Conservation (phyloP, 345 rosid species). For the Aegle marmelos region DNA sequence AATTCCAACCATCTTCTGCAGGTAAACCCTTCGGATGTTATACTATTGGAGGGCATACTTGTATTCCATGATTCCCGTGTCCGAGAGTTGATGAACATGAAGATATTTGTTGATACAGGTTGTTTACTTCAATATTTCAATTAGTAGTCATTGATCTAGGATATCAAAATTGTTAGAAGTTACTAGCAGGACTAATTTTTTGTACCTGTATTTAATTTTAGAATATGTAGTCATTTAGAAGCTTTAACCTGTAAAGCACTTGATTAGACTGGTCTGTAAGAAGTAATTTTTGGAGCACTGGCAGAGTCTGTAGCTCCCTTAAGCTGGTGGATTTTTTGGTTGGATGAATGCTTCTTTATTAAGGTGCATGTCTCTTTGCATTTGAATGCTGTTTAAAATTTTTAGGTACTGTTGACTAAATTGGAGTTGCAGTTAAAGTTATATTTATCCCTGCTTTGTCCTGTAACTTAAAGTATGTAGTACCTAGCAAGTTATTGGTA, state of each 20-base stretch:
- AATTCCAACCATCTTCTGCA: constrained; percentile 30
- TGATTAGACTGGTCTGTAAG: background rate
- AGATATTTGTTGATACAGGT: constrained; percentile 99
- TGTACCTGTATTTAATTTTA: background rate
- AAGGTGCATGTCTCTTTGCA: background rate
- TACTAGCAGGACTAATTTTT: background rate
- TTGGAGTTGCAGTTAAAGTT: background rate
- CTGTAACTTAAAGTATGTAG: background rate
- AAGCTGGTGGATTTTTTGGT: background rate
- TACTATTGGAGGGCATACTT: constrained; percentile 93
- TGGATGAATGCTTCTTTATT: background rate
- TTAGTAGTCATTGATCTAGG: background rate
- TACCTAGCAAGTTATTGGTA: background rate
- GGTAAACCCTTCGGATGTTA: constrained; percentile 96
- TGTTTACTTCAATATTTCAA: constrained; percentile 10
- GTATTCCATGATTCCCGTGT: constrained; percentile 86
- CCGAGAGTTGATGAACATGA: constrained; percentile 93
- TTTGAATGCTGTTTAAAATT: background rate
- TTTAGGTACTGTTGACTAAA: background rate
- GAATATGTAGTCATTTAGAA: background rate
- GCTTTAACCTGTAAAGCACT: background rate
- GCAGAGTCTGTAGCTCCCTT: background rate
- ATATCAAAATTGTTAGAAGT: background rate
- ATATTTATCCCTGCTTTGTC: background rate
- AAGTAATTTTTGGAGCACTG: background rate